A percentile compares a stretch with the other conserved stretches of the same genome.
phyloP scores from a whole-genome alignment of 2,329 filamentous ascomycete species.

The Colletotrichum truncatum region DNA sequence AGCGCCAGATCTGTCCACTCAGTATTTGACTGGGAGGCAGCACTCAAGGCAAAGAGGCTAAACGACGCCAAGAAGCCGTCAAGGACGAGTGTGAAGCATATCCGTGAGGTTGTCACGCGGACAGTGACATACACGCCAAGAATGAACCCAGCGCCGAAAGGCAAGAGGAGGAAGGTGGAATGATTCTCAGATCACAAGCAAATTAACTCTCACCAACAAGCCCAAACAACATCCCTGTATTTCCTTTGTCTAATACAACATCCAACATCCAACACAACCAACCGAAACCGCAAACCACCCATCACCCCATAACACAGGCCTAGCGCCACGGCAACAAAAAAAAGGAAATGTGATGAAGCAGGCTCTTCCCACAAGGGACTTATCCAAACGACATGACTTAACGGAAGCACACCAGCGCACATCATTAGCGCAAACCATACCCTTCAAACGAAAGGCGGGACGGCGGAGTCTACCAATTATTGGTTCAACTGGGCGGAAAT shows the following conservation, averaged over 20 bases:
- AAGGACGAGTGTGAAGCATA: slow-evolving; percentile 72
- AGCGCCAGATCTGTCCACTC: slow-evolving; percentile 72
- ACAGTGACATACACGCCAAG: slow-evolving; percentile 90
- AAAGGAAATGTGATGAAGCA: slow-evolving; percentile 28
- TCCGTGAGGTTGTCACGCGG: slow-evolving; percentile 91
- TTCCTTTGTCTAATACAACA: slow-evolving; percentile 13
- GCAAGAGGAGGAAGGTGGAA: slow-evolving; percentile 84
- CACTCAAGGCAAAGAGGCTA: slow-evolving; percentile 72
- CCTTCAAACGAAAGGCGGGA: slow-evolving; percentile 7
- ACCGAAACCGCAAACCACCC: background rate
- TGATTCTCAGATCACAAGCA: slow-evolving; percentile 32
- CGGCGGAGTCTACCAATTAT: slow-evolving; percentile 7
- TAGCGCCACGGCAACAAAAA: slow-evolving; percentile 15
- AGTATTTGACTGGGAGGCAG: slow-evolving; percentile 81
- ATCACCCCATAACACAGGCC: slow-evolving; percentile 15
- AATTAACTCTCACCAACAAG: background rate
- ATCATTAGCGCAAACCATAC: slow-evolving; percentile 15
- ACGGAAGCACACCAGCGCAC: slow-evolving; percentile 22
- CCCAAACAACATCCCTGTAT: slow-evolving; percentile 6
- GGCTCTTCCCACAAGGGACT: slow-evolving; percentile 28
- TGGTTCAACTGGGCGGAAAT: slow-evolving; percentile 15
- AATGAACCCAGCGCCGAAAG: slow-evolving; percentile 89
- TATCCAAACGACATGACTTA: slow-evolving; percentile 23
- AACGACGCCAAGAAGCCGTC: slow-evolving; percentile 66
- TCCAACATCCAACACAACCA: background rate